phyloP scores from a whole-genome alignment of 306 rosid species.

The Cicer judaicum region DNA sequence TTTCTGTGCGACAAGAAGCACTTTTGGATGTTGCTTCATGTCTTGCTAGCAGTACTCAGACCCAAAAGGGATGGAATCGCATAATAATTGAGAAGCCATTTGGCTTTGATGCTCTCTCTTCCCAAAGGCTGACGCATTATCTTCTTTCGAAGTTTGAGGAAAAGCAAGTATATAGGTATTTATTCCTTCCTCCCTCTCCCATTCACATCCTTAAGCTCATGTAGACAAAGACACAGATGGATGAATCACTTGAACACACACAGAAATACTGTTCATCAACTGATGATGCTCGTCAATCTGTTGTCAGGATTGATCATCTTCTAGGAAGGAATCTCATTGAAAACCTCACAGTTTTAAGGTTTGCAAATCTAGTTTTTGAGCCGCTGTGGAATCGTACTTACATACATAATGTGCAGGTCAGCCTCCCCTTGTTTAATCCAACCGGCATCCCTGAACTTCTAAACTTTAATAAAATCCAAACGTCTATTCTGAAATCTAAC shows the following conservation, averaged over 20 bases:
- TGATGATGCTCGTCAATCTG: conserved; percentile 41
- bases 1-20: conserved; percentile 92
- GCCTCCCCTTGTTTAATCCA: conserved; percentile 37
- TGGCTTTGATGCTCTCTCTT: conserved; percentile 77
- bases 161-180: conserved; percentile 85
- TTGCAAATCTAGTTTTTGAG: conserved; percentile 90
- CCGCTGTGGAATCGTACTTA: conserved; percentile 88
- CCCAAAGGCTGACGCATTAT: conserved; percentile 74
- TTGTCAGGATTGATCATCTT: conserved; percentile 94
- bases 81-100: conserved; percentile 91
- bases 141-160: conserved; percentile 85
- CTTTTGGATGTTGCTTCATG: conserved; percentile 79
- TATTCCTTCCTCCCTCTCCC: conserved; percentile 33
- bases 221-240: conserved; percentile 19
- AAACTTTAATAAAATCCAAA: conserved; percentile 3
- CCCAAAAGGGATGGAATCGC: conserved; percentile 90
- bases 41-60: conserved; percentile 78
- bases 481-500: conserved; percentile 18
- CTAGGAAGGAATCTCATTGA: conserved; percentile 92
- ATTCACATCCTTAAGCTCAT: conserved; percentile 24
- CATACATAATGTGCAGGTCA: conserved; percentile 82
- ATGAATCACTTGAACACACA: conserved; percentile 19
- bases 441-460: conserved; percentile 22
- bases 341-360: conserved; percentile 92
- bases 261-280: conserved; percentile 18